Base-by-base conservation (phyloP, 129 eudicot species). In the Erigeron canadensis region DNA sequence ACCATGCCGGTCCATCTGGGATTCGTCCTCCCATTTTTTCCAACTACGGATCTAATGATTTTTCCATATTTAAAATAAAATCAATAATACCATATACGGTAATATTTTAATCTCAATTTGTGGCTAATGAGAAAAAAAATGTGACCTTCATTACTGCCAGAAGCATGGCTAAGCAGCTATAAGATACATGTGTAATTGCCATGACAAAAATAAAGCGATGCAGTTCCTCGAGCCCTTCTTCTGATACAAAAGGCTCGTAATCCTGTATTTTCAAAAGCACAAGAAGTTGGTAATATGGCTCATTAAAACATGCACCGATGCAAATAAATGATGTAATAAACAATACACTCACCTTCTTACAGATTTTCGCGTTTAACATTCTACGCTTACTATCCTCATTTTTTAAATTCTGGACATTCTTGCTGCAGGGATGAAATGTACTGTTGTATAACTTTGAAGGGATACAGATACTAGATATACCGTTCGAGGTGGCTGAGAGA, bases 91-190 rank as follows among this genome's bases (percentile, higher is more conserved):
- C 10, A 1, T 38, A 10, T 37, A 34, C 75, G 63, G 7, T 63
- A 19, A 38, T 46, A 57, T 4, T 48, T 8, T 2, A 48, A 11
- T 48, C 15, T 48, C 17, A 48, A 6, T 22, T 18, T 10, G 22
- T 15, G 3, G 48, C n/a, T 5, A 50, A 8, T 34, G 55, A 62
- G 15, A 47, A 58, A 63, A 64, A 22, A 62, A 34, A 23, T 2
- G 16, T 17, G 68, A 89, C 98, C 98, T 93, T 89, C 50, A 89
- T 88, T 71, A 87, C 80, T 8, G 98, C 96, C 64, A 93, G 81
- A 90, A 93, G 84, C 98, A 93, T 93, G 55, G 98, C 89, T 45
- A 93, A 85, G 82, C 95, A 93, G 80, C 95, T 93, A 71, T 87
- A 93, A 58, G 92, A 72, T 71, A 93, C 62, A 78, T 93, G 95